Base-by-base conservation (phyloP, 75 land plant genomes). In the Isoetes taiwanensis region DNA sequence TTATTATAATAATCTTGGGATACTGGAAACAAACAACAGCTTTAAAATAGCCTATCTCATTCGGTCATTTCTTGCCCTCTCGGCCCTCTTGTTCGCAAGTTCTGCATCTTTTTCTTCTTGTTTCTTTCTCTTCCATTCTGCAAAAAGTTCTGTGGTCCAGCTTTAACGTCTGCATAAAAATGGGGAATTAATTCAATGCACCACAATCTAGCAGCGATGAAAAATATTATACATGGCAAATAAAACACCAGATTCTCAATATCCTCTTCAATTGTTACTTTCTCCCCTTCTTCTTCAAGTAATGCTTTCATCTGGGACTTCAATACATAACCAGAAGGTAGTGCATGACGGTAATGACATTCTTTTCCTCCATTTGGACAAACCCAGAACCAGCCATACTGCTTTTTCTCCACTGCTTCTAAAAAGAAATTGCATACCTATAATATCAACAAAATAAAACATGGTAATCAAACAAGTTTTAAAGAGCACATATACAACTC, bases 351-450 rank as follows among this genome's bases (percentile, higher is more conserved):
- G 50, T 94, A 94, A 59, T 85, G 90, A 54, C 99, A 94, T 0
- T 94, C 96, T 61, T 85, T 89, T 12, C 90, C 90, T 61, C 99
- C 91, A 80, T 85, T 94, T 38, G 99, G 99, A 52, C 99, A 94
- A 46, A 68, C 78, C 99, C 99, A 94, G 62, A 94, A 94, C 99
- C 99, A 94, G 26, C 99, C 99, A 78, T 94, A 94, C 50, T 94
- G 99, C 59, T 89, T 94, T 78, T 82, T 94, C 69, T 94, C 99
- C 46, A 94, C 99, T 59, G 99, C 96, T 28, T 94, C 99, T 72
- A 94, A 52, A 57, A 94, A 94, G 67, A 76, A 67, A 58, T 94
- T 94, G 62, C 99, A 94, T 26, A 94, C 99, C 99, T 94, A 72
- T 25, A 61, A 27, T 10, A 29, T 33, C 33, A 23, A n/a, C 30